Evolutionary conservation across 176 grass and related monocot genomes (phyloP), one percentile per base, ranked within the genome.

Genomic region (Oropetium thomaeum): DNA sequence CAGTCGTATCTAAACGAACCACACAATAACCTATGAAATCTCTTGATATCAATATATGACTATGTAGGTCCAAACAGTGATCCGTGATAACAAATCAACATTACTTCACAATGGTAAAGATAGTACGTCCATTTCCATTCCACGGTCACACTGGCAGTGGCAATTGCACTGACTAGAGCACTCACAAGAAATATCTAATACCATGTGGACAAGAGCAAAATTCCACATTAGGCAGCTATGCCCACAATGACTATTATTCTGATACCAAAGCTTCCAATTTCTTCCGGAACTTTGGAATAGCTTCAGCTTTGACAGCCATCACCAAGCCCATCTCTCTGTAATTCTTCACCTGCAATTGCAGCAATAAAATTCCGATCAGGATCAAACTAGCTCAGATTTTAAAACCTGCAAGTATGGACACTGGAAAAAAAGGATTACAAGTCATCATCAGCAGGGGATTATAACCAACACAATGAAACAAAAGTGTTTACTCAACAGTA

Each of bases 251-350:
- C 70, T 25, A 78, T 67, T 73, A 68, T 78, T 83, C 79, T 10
- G 73, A 73, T 65, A 90, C 3, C 76, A 87, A 38, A 49, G 51
- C 82, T 23, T 79, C 71, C 16, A 97, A 28, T 64, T 89, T 91
- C 47, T 87, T 73, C 10, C 53, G 45, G 32, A 93, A 85, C 74
- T 91, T 89, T 0, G 80, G 83, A 51, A 97, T 65, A 35, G 48
- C 47, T 25, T 90, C 90, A 34, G 93, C 83, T 73, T 87, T 89
- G 7, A 93, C 23, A 55, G 80, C 77, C 93, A 93, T 89, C 20
- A 79, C 90, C 42, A 97, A 27, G 42, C 88, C 93, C 85, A 90
- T 90, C 82, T 93, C 86, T 66, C 32, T 89, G 76, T 93, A 93
- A 52, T 90, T 87, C 64, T 97, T 97, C 80, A 97, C 71, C 87